These are phyloP conservation scores for Rhodamnia argentea DNA, from an alignment of 345 rosid species.

Conservation along the genomic window DNA sequence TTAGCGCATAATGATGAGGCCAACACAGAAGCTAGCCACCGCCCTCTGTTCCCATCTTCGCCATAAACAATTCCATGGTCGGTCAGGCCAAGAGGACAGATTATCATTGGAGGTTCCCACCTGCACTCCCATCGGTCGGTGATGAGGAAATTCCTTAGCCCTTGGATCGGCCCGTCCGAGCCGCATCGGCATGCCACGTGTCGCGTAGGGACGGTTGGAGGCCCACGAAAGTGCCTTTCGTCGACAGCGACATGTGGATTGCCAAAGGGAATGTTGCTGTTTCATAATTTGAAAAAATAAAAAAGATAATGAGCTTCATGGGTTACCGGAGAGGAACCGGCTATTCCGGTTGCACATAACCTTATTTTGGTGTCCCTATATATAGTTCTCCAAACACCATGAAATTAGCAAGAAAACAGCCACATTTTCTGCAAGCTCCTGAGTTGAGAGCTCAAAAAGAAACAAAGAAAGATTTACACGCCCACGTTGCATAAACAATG, in stretches of 20 bases:
- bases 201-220: not conserved
- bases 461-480: not conserved
- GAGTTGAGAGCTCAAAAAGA: not conserved
- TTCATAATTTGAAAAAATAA: not conserved
- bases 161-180: not conserved
- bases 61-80: not conserved
- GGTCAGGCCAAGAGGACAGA: not conserved
- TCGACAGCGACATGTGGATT: not conserved
- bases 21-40: not conserved
- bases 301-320: not conserved
- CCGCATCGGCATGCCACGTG: not conserved
- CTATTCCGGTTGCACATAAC: not conserved
- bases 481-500: slow-evolving; percentile 14
- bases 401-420: not conserved
- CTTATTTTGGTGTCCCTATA: not conserved
- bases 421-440: not conserved
- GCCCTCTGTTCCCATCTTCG: not conserved
- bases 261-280: not conserved
- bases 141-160: not conserved
- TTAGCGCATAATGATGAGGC: not conserved
- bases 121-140: not conserved
- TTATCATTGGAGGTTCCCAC: not conserved
- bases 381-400: not conserved
- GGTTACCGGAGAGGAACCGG: not conserved
- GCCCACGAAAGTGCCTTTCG: not conserved